A percentile compares a stretch with the other conserved stretches of the same genome.
These are phyloP conservation scores for Zea mays DNA, from an alignment of 176 grass and related monocot genomes.

Conservation along the genomic window DNA sequence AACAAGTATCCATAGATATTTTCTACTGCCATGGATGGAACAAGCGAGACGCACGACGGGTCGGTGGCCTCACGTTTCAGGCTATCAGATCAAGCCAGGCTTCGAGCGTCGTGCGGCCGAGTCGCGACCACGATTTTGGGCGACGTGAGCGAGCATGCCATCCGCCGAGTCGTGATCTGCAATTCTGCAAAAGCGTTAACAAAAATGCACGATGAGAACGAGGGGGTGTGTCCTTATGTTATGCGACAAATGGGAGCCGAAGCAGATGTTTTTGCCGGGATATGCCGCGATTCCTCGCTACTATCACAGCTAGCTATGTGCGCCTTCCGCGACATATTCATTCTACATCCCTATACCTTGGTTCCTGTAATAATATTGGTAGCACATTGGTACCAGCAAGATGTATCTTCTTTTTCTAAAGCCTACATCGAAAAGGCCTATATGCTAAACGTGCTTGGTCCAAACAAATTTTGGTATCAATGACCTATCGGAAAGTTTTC, in stretches of 20 bases:
- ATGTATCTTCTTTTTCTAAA: too few relatives aligned
- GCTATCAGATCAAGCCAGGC: not conserved
- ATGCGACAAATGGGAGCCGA: not conserved
- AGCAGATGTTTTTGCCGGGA: not conserved
- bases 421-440: too few relatives aligned
- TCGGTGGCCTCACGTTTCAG: not conserved
- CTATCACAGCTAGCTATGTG: not conserved
- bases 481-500: too few relatives aligned
- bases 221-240: not conserved
- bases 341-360: too few relatives aligned
- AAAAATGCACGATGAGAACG: conserved; percentile 26
- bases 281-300: not conserved
- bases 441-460: too few relatives aligned
- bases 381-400: too few relatives aligned
- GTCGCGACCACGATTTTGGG: conserved; percentile 18
- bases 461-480: too few relatives aligned
- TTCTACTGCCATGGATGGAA: not conserved
- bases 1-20: not conserved
- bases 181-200: not conserved
- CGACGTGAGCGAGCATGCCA: conserved; percentile 13
- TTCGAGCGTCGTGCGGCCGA: conserved; percentile 17
- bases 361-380: too few relatives aligned
- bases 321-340: not conserved
- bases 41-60: not conserved
- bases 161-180: not conserved